These are phyloP conservation scores for Psilocybe tampanensis DNA, from an alignment of 768 basidiomycete species.

Conservation along the genomic window DNA sequence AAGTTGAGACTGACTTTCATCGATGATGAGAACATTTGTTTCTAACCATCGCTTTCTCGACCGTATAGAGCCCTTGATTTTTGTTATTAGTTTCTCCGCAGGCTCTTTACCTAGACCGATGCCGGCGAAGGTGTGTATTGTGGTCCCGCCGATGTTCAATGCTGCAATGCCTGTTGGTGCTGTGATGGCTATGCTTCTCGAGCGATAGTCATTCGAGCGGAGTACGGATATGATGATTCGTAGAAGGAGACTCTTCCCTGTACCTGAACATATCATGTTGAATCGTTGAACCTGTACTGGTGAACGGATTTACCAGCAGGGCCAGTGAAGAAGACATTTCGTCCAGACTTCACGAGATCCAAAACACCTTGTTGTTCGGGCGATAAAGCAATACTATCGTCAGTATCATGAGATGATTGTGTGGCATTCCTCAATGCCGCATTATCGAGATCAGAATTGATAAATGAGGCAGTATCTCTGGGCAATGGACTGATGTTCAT, in stretches of 20 bases:
- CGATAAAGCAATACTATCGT: constrained; percentile 26
- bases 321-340: constrained; percentile 76
- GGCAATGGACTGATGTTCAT: no score
- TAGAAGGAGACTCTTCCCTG: constrained; percentile 74
- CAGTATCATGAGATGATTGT: background rate
- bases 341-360: constrained; percentile 48
- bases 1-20: constrained; percentile 57
- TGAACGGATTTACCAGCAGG: constrained; percentile 52
- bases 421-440: background rate
- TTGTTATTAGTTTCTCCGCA: constrained; percentile 40
- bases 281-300: background rate
- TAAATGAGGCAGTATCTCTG: no score
- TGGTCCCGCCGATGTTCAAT: constrained; percentile 69
- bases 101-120: constrained; percentile 60
- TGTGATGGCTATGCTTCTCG: constrained; percentile 52
- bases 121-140: constrained; percentile 69
- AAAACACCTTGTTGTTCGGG: constrained; percentile 45
- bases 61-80: constrained; percentile 23
- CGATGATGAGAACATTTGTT: constrained; percentile 62
- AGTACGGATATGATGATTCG: constrained; percentile 58
- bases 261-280: constrained; percentile 36
- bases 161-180: constrained; percentile 70
- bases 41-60: constrained; percentile 49
- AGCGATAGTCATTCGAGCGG: constrained; percentile 15
- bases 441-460: background rate